Base-by-base conservation (phyloP, 176 grass and related monocot genomes). In the Carex cristatella region DNA sequence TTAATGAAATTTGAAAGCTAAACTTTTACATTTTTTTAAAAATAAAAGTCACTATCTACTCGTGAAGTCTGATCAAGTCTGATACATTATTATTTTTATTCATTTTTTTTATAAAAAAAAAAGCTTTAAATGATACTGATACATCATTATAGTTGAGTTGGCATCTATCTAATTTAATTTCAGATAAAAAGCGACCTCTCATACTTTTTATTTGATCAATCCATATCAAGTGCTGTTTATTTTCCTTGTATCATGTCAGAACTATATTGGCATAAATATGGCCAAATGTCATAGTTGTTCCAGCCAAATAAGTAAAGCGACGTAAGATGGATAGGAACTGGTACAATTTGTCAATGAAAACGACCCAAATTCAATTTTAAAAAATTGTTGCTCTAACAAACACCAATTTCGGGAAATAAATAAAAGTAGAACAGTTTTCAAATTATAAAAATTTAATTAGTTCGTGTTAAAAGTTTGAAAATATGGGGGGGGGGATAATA, bases 261-360 rank as follows among this genome's bases (percentile, higher is more conserved):
- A 49, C 7, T 55, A 55, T 16, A 13, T 55, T 56, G 10, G 27
- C 49, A 56, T 56, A 77, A 76, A 77, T 55, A 77, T 32, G 27
- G 19, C 73, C 32, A 56, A 31, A 56, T 32, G 49, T 77, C 69
- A 40, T 40, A 40, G 38, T 40, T 40, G 38, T 40, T 40, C 38
- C 38, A 40, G 38, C 4, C 38, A 31, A 23, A 54, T 38, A 40
- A 40, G 38, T 51, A 54, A n/a, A 76, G 72, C 72, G 48, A 76
- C 72, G n/a, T 54, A 49, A 73, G 40, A 49, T 49, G 69, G 69
- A 73, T 49, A 8, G 67, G 33, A 69, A 69, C 33, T 69, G 67
- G 67, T 48, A 4, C 71, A 53, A 53, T 30, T 75, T 75, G 44
- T 30, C 71, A 53, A 75, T 75, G 71, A 75, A 75, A 75, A 75